Evolutionary conservation across 306 rosid genomes (phyloP).

Genomic region (Rubus parviflorus): DNA sequence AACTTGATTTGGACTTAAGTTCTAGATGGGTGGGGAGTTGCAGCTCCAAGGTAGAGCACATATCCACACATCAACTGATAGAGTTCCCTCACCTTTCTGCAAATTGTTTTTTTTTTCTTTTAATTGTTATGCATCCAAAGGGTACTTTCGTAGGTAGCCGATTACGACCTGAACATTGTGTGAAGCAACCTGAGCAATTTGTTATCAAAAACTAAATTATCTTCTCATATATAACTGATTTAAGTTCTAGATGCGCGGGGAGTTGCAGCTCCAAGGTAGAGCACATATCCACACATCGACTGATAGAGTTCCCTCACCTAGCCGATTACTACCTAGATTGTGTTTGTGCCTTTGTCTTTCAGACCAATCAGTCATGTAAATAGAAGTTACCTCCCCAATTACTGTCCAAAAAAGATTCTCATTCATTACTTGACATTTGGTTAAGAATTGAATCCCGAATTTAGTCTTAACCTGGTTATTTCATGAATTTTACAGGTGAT

Average conservation of each 20-base stretch:
- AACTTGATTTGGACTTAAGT: background rate
- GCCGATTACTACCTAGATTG: too few species aligned
- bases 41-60: background rate
- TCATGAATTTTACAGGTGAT: constrained; percentile 53
- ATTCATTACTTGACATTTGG: background rate
- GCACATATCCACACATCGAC: background rate
- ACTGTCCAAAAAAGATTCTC: background rate
- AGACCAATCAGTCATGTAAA: background rate
- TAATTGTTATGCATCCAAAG: background rate
- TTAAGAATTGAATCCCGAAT: background rate
- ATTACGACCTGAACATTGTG: background rate
- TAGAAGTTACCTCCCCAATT: background rate
- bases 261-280: background rate
- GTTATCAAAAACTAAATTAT: background rate
- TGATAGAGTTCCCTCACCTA: too few species aligned
- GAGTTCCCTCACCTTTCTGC: background rate
- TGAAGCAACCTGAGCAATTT: background rate
- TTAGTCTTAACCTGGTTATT: background rate
- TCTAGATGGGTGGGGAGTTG: background rate
- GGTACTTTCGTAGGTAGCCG: background rate
- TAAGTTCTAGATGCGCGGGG: background rate
- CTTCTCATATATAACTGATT: background rate
- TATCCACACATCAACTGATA: background rate
- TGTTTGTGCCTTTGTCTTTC: background rate
- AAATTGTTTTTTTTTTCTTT: background rate